Evolutionary conservation across 2,329 filamentous ascomycete genomes (phyloP), one percentile per base, ranked within the genome.

Genomic region (Dothideomycetes sp.): DNA sequence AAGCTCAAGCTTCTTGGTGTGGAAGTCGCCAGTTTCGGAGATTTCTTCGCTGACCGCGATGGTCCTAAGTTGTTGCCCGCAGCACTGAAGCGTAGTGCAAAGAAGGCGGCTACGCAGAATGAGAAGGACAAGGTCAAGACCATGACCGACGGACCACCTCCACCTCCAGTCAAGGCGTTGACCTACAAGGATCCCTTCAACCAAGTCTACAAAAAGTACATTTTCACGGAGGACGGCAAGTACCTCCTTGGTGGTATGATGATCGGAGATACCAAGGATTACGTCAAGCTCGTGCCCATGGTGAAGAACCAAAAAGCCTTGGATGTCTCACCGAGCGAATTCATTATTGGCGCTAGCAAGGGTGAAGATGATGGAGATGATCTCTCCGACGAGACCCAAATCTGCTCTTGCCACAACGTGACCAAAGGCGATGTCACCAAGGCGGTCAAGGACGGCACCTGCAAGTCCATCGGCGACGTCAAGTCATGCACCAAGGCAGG

Each of bases 221-320:
- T 94, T 9, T 94, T 94, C 54, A 93, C 87, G 0, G 67, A 79
- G 54, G 88, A 94, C 54, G 87, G 87, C 18, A 93, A 93, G 57
- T 89, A 89, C 52, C 67, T 94, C 1, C 74, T 94, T 0, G 87
- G 87, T n/a, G 88, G 87, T 3, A 94, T 94, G 85, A 94, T 94
- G 85, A 91, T 94, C 45, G 88, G 87, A 30, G 87, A 94, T 53
- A 93, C 85, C 0, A 81, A 75, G 46, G 87, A 94, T 63, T 94
- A 94, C 54, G 75, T 93, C 62, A 94, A 89, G 58, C 65, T 94
- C 16, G 84, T 93, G 1, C 82, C 84, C 1, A 78, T 94, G 69
- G 85, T 91, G 40, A 93, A 88, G 64, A 79, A 75, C 48, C 82
- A 86, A 55, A 93, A 88, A 57, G 68, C 71, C 45, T 70, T 94